Conservation (phyloP, 2,329 filamentous ascomycete species). For the Penicillium paneum region DNA sequence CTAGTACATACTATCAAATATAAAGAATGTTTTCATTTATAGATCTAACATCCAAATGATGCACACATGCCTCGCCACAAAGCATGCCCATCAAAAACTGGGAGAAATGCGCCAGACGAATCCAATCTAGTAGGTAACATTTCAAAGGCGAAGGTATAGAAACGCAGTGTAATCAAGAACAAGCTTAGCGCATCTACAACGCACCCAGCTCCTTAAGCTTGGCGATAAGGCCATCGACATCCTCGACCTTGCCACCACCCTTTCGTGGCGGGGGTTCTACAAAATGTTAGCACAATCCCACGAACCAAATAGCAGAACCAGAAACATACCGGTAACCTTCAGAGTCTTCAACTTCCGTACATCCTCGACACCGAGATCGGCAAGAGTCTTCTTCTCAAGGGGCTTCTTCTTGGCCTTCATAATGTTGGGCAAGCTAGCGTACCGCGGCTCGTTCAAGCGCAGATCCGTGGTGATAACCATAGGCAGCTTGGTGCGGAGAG, state of each 20-base stretch:
- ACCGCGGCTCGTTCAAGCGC: slow-evolving; percentile 89
- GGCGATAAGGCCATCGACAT: slow-evolving; percentile 88
- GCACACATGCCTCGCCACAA: slow-evolving; percentile 5
- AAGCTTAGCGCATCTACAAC: slow-evolving; percentile 52
- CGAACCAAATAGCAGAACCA: slow-evolving; percentile 4
- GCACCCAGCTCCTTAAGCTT: slow-evolving; percentile 97
- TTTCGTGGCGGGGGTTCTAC: slow-evolving; percentile 80
- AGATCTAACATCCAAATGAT: background rate
- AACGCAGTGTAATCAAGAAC: slow-evolving; percentile 15
- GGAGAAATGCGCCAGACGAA: slow-evolving; percentile 9
- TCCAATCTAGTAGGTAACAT: slow-evolving; percentile 9
- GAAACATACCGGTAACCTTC: slow-evolving; percentile 69
- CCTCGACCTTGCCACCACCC: slow-evolving; percentile 94
- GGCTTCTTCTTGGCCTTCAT: slow-evolving; percentile 99
- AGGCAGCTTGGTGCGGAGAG: slow-evolving; percentile 77
- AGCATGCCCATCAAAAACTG: slow-evolving; percentile 5
- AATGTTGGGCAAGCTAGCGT: slow-evolving; percentile 93
- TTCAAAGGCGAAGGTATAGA: slow-evolving; percentile 23
- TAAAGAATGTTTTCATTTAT: background rate
- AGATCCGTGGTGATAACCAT: slow-evolving; percentile 95
- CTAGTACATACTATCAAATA: background rate
- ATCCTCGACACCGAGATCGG: slow-evolving; percentile 74
- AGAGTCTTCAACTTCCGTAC: slow-evolving; percentile 78
- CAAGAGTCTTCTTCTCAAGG: slow-evolving; percentile 83
- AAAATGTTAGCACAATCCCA: slow-evolving; percentile 7